phyloP scores from a whole-genome alignment of 2,329 filamentous ascomycete species.

The Microascus cirrosus region DNA sequence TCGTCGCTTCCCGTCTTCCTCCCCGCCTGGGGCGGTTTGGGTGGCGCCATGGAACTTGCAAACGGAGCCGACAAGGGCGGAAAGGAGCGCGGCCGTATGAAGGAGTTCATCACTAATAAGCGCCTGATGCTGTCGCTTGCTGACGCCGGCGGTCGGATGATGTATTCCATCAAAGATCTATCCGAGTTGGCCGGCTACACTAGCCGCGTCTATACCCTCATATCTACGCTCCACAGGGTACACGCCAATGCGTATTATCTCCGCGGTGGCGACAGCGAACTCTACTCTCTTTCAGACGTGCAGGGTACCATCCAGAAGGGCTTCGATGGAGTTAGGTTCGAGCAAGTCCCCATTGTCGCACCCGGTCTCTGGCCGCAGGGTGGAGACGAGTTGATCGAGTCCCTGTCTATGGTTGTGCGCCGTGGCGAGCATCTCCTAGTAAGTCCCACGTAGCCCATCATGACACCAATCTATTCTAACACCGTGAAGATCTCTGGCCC shows the following conservation, averaged over 20 bases:
- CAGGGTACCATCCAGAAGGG: conserved; percentile 91
- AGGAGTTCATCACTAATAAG: conserved; percentile 98
- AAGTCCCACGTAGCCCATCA: background rate
- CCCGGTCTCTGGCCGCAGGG: conserved; percentile 80
- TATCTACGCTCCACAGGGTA: conserved; percentile 86
- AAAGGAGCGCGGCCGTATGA: conserved; percentile 80
- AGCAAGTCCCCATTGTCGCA: conserved; percentile 87
- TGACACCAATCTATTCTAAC: background rate
- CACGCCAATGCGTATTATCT: conserved; percentile 82
- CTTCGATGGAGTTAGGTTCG: conserved; percentile 86
- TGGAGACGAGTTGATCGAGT: conserved; percentile 84
- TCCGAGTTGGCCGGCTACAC: conserved; percentile 94
- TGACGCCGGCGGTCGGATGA: conserved; percentile 94
- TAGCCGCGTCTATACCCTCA: conserved; percentile 87
- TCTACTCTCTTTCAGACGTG: conserved; percentile 82
- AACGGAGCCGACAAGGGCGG: conserved; percentile 37
- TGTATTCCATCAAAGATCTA: conserved; percentile 98
- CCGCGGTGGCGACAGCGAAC: conserved; percentile 54
- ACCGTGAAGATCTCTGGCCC: conserved; percentile 64
- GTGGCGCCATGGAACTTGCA: conserved; percentile 57
- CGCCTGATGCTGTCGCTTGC: conserved; percentile 94
- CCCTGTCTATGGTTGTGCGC: conserved; percentile 78
- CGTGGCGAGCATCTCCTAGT: conserved; percentile 77
- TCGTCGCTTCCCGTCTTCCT: conserved; percentile 90
- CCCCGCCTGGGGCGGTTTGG: conserved; percentile 83